Conservation (phyloP, 2,329 filamentous ascomycete genomes). For the Teratosphaeria gauchensis region DNA sequence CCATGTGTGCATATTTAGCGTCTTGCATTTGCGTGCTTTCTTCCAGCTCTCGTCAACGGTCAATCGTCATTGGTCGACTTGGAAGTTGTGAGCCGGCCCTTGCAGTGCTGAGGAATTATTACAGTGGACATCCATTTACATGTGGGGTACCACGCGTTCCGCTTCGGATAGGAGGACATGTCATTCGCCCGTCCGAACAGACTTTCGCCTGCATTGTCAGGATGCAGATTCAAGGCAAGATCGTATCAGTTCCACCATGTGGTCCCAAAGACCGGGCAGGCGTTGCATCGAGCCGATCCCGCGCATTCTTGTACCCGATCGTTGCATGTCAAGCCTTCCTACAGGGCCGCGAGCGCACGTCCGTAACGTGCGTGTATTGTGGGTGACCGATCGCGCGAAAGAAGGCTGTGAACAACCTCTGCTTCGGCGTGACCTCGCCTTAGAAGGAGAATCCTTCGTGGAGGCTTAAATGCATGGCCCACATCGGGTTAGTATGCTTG, state of each 20-base stretch:
- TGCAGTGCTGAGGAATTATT: not conserved
- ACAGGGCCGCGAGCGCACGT: not conserved
- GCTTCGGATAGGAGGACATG: not conserved
- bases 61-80: slow-evolving; percentile 1
- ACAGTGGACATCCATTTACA: not conserved
- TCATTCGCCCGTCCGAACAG: not conserved
- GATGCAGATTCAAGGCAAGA: not conserved
- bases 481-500: not conserved
- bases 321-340: not conserved
- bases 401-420: not conserved
- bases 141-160: not conserved
- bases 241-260: not conserved
- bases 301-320: not conserved
- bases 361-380: not conserved
- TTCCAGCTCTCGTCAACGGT: not conserved
- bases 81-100: not conserved
- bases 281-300: not conserved
- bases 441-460: no score
- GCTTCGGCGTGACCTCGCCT: not conserved
- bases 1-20: not conserved
- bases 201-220: slow-evolving; percentile 1
- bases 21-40: not conserved
- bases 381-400: not conserved
- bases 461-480: not conserved
- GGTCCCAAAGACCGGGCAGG: not conserved